Evolutionary conservation across 208 protist species (phyloP).

Genomic region (Trypanosoma scelopori): DNA sequence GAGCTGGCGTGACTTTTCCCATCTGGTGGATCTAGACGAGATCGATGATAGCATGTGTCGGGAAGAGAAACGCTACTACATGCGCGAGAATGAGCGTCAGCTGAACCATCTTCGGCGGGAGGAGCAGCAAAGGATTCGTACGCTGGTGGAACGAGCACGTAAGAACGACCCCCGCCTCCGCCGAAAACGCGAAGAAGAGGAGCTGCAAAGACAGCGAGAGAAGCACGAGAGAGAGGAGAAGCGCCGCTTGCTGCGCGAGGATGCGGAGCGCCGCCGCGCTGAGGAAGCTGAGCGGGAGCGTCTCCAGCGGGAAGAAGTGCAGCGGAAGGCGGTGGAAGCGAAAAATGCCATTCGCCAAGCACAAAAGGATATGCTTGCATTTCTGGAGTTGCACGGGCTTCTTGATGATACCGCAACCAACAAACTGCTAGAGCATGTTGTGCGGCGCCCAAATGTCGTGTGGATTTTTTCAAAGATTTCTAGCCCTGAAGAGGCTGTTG

Average conservation of each 20-base stretch:
- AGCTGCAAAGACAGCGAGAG: constrained; percentile 63
- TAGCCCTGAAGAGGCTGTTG: constrained; percentile 33
- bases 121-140: constrained; percentile 89
- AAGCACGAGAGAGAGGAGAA: constrained; percentile 66
- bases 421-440: constrained; percentile 63
- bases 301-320: constrained; percentile 31
- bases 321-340: constrained; percentile 26
- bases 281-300: constrained; percentile 42
- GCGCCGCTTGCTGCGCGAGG: constrained; percentile 61
- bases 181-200: constrained; percentile 75
- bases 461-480: constrained; percentile 78
- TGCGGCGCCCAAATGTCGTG: constrained; percentile 62
- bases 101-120: constrained; percentile 78
- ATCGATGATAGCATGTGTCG: constrained; percentile 91
- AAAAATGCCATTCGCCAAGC: constrained; percentile 64
- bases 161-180: constrained; percentile 93
- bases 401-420: constrained; percentile 70
- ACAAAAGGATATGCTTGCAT: constrained; percentile 40
- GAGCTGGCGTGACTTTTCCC: constrained; percentile 96
- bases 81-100: constrained; percentile 94
- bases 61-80: constrained; percentile 97
- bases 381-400: constrained; percentile 46
- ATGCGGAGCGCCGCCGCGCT: constrained; percentile 55
- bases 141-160: constrained; percentile 87
- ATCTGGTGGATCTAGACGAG: constrained; percentile 92